Evolutionary conservation across 2,329 filamentous ascomycete species (phyloP).

Genomic region (Exophiala phaeomuriformis): DNA sequence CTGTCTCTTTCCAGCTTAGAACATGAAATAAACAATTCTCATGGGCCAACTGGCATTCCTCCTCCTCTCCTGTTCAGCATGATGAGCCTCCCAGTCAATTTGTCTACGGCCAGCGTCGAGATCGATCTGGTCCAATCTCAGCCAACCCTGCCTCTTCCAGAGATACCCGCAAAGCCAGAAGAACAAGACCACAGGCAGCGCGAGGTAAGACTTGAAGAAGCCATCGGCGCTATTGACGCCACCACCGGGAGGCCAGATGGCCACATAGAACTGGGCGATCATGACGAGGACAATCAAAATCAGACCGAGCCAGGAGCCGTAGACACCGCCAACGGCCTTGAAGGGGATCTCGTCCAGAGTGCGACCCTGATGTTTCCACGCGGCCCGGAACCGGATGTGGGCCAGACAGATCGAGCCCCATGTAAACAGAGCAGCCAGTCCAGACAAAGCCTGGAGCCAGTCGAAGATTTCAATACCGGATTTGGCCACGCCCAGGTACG

Average conservation of each 20-base stretch:
- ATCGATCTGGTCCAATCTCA: constrained; percentile 55
- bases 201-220: constrained; percentile 62
- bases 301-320: constrained; percentile 75
- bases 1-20: background rate
- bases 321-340: constrained; percentile 66
- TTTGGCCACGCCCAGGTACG: constrained; percentile 35
- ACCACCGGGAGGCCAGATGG: constrained; percentile 63
- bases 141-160: constrained; percentile 60
- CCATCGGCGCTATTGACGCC: constrained; percentile 46
- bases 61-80: constrained; percentile 32
- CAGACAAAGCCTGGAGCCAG: constrained; percentile 59
- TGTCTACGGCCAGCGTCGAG: constrained; percentile 59
- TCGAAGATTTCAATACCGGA: constrained; percentile 49
- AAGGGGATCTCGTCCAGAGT: constrained; percentile 73
- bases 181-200: constrained; percentile 48
- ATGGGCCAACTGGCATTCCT: background rate
- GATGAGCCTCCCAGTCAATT: constrained; percentile 59
- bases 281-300: constrained; percentile 68
- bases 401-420: constrained; percentile 60
- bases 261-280: constrained; percentile 80
- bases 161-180: constrained; percentile 53
- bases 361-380: constrained; percentile 52
- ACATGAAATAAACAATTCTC: constrained; percentile 4
- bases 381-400: constrained; percentile 48
- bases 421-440: constrained; percentile 56